Evolutionary conservation across 257 asterid species (phyloP), one percentile per base, ranked within the genome.

Genomic region (Solanum pinnatisectum): DNA sequence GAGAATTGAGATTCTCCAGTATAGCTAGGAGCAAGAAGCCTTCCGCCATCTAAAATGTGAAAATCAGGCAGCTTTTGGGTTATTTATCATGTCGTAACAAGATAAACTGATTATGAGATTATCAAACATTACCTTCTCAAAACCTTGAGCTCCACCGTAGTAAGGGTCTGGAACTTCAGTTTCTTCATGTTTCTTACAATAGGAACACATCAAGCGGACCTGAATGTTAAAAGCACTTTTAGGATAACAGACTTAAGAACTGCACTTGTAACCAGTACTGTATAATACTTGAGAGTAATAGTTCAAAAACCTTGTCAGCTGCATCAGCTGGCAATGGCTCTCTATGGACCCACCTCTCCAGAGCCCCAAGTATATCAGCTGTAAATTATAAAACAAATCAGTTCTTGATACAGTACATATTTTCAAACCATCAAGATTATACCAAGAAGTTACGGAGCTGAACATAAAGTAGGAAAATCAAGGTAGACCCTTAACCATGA

Each of bases 81-180:
- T 49, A 81, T 32, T 81, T 5, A 23, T 71, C 67, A 78, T 35
- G 84, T 14, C 74, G 11, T 18, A 44, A 0, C 78, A 68, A 67
- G 78, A 39, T 36, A 86, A 5, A 71, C 20, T 1, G 27, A 20
- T 25, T 39, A 6, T 44, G 13, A 73, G 25, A 10, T 25, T 33
- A 6, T 44, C 14, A 73, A 1, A 2, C 15, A 79, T 87, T 93
- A 96, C 99, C 98, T 96, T 95, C 92, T 94, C 98, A 90, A 96
- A 96, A 65, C 99, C 99, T 90, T 92, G 94, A 5, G 92, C 90
- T 73, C 99, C 99, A 33, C 99, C 98, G n/a, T 93, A 95, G 87
- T 95, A 96, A 60, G 99, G 99, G 86, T 96, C 98, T 14, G 98
- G 99, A 39, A 96, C 98, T 90, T 96, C 93, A 4, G 92, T 94